These are phyloP conservation scores for Acorus gramineus DNA, from an alignment of 106 monocot species.

Conservation along the genomic window DNA sequence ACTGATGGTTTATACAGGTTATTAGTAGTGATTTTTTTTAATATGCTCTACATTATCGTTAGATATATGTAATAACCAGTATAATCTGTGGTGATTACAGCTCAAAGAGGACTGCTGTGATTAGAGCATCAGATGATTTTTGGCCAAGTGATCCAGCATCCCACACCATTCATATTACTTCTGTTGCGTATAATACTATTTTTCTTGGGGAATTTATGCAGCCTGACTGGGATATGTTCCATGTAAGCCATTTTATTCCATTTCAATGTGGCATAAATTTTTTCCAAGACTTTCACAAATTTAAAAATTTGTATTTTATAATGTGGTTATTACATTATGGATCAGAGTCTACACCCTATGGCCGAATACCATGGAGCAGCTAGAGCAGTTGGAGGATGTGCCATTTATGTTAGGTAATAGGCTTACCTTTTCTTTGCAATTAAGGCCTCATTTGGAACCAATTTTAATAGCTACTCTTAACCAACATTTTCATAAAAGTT, in stretches of 20 bases:
- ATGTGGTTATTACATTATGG: not conserved
- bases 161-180: slow-evolving; percentile 74
- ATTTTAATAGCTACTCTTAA: too few relatives aligned
- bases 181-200: slow-evolving; percentile 72
- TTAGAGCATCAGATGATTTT: slow-evolving; percentile 82
- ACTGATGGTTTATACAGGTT: slow-evolving; percentile 70
- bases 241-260: slow-evolving; percentile 24
- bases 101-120: slow-evolving; percentile 49
- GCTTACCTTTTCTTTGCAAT: not conserved
- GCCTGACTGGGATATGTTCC: slow-evolving; percentile 95
- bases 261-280: not conserved
- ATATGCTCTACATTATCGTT: too few relatives aligned
- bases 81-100: slow-evolving; percentile 9
- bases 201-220: slow-evolving; percentile 84
- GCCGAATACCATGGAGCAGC: slow-evolving; percentile 80
- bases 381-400: slow-evolving; percentile 63
- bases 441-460: too few relatives aligned
- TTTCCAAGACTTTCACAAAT: not conserved
- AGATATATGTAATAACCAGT: too few relatives aligned
- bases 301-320: not conserved
- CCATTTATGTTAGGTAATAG: slow-evolving; percentile 73
- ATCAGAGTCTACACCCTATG: slow-evolving; percentile 57
- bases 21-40: not conserved
- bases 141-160: slow-evolving; percentile 65
- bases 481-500: too few relatives aligned